Conservation (phyloP, 2,329 filamentous ascomycete species). For the Ophiostoma triangulosporum region DNA sequence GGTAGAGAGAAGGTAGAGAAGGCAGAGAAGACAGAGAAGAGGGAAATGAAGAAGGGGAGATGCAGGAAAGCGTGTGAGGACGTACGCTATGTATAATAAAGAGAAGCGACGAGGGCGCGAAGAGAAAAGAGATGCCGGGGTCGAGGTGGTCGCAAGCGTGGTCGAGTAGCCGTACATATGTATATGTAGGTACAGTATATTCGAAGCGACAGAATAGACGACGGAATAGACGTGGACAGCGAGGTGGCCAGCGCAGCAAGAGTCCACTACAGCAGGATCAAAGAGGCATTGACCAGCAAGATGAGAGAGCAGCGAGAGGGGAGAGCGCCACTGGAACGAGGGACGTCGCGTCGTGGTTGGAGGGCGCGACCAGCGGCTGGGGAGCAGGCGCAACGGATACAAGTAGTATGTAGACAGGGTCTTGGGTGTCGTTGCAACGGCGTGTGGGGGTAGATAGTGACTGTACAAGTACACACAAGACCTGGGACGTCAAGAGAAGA, state of each 20-base stretch:
- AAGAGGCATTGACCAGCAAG: background rate
- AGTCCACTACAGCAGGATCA: background rate
- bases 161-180: background rate
- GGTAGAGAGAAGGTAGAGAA: background rate
- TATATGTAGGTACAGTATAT: background rate
- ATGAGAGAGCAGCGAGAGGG: background rate
- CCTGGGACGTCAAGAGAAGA: background rate
- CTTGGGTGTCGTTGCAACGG: constrained; percentile 5
- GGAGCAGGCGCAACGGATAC: background rate
- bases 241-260: background rate
- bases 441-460: background rate
- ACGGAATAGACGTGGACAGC: background rate
- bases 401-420: background rate
- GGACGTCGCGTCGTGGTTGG: constrained; percentile 12
- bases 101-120: background rate
- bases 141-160: background rate
- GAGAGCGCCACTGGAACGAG: background rate
- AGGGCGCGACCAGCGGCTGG: constrained; percentile 6
- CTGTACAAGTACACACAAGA: background rate
- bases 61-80: background rate
- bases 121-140: constrained; percentile 1
- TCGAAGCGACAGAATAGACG: background rate
- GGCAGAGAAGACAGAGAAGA: background rate
- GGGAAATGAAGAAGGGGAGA: constrained; percentile 1
- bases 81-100: constrained; percentile 6